Evolutionary conservation across 768 basidiomycete species (phyloP).

Genomic region (Rhizopogon vesiculosus): DNA sequence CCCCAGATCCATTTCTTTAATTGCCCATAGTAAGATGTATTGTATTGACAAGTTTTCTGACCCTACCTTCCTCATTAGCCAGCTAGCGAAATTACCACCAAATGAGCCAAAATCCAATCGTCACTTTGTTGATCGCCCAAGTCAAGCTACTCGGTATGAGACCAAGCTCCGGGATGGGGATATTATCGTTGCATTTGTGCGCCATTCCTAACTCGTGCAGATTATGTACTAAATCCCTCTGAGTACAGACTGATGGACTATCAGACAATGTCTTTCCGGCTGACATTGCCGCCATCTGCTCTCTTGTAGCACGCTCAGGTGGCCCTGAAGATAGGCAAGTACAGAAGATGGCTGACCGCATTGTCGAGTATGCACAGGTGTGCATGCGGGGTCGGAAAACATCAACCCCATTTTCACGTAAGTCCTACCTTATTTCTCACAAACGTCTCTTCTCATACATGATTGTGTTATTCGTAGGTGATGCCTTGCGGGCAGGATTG

Average conservation of each 20-base stretch:
- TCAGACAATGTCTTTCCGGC: slow-evolving; percentile 59
- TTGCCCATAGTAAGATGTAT: slow-evolving; percentile 23
- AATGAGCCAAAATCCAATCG: slow-evolving; percentile 3
- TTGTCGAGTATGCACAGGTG: slow-evolving; percentile 61
- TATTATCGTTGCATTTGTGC: slow-evolving; percentile 45
- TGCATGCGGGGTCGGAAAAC: slow-evolving; percentile 67
- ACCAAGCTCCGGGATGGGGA: slow-evolving; percentile 49
- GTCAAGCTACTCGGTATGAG: slow-evolving; percentile 40
- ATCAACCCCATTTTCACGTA: slow-evolving; percentile 73
- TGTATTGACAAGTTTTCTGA: not conserved
- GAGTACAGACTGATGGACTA: slow-evolving; percentile 46
- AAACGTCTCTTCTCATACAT: slow-evolving; percentile 4
- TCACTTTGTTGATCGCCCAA: slow-evolving; percentile 32
- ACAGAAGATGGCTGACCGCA: slow-evolving; percentile 66
- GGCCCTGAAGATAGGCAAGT: slow-evolving; percentile 57
- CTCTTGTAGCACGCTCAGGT: slow-evolving; percentile 53
- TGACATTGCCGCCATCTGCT: slow-evolving; percentile 69
- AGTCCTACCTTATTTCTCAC: slow-evolving; percentile 19
- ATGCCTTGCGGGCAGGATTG: slow-evolving; percentile 62
- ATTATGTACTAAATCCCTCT: not conserved
- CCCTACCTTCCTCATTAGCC: slow-evolving; percentile 13
- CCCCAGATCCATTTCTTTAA: slow-evolving; percentile 30
- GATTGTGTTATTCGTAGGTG: slow-evolving; percentile 32
- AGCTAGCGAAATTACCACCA: slow-evolving; percentile 31
- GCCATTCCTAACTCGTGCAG: slow-evolving; percentile 8